Conservation (phyloP, 2,329 filamentous ascomycete genomes). For the Ascochyta koolunga region DNA sequence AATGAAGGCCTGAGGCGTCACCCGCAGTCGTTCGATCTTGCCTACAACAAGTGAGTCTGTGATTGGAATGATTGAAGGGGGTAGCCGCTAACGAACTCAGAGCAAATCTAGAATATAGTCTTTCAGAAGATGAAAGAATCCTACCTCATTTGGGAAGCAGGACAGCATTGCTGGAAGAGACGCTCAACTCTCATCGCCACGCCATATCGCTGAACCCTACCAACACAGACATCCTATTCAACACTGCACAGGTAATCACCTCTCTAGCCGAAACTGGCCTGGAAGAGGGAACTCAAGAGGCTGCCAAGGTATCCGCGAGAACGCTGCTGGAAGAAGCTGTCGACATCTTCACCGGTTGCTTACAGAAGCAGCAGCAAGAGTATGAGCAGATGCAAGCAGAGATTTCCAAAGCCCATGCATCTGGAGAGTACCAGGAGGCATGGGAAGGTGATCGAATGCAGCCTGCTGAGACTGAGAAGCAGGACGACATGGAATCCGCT, state of each 20-base stretch:
- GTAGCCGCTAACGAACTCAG: conserved; percentile 43
- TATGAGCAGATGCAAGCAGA: conserved; percentile 49
- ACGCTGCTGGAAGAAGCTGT: conserved; percentile 65
- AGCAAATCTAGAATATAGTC: conserved; percentile 71
- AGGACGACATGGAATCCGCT: conserved; percentile 33
- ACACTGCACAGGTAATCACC: conserved; percentile 72
- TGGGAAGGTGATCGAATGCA: conserved; percentile 24
- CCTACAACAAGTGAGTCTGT: conserved; percentile 71
- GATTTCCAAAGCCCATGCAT: conserved; percentile 39
- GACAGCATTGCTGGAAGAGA: conserved; percentile 62
- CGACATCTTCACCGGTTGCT: conserved; percentile 62
- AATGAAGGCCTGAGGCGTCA: conserved; percentile 66
- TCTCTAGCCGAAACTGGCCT: conserved; percentile 67
- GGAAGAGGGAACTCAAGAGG: conserved; percentile 55
- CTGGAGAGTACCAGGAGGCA: conserved; percentile 28
- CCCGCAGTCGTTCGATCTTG: conserved; percentile 70
- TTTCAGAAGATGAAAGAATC: conserved; percentile 70
- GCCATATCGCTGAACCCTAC: conserved; percentile 65
- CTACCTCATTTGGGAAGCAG: conserved; percentile 63
- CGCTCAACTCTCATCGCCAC: conserved; percentile 68
- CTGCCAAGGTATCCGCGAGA: conserved; percentile 54
- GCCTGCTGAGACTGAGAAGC: conserved; percentile 1
- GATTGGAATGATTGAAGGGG: not conserved
- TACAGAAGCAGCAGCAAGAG: conserved; percentile 53
- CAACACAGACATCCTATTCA: conserved; percentile 73